A percentile compares a stretch with the other conserved stretches of the same genome.
Conservation (phyloP, 2,329 filamentous ascomycete genomes). For the Scytalidium lignicola region DNA sequence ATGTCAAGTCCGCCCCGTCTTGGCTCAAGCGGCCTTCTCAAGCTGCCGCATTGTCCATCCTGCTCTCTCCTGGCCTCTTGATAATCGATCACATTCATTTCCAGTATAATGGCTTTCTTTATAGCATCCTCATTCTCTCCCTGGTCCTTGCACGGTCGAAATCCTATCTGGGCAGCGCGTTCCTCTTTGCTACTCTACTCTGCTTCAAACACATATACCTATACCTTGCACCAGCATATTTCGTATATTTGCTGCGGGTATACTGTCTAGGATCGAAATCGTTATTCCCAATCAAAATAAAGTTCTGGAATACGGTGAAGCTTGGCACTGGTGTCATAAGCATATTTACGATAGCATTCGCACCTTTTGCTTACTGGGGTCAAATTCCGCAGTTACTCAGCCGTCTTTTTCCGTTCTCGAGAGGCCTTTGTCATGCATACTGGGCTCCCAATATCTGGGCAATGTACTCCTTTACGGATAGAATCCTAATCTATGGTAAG, state of each 20-base stretch:
- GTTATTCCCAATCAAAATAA: conserved; percentile 61
- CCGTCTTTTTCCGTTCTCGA: conserved; percentile 87
- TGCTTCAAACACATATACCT: conserved; percentile 99
- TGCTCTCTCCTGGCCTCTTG: conserved; percentile 86
- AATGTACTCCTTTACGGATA: conserved; percentile 86
- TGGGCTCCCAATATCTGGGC: conserved; percentile 99
- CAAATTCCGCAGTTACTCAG: conserved; percentile 81
- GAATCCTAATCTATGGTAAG: conserved; percentile 74
- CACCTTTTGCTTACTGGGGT: conserved; percentile 75
- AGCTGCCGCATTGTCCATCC: conserved; percentile 79
- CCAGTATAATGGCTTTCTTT: conserved; percentile 97
- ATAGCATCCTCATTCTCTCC: conserved; percentile 83
- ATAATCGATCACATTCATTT: conserved; percentile 99
- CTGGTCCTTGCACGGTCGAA: conserved; percentile 74
- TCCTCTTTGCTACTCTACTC: conserved; percentile 77
- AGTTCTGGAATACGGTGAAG: conserved; percentile 75
- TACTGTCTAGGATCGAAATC: conserved; percentile 82
- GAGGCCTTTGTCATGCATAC: conserved; percentile 93
- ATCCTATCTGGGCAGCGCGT: conserved; percentile 70
- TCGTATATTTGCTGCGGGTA: conserved; percentile 81
- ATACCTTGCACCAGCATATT: conserved; percentile 93
- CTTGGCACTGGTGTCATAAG: conserved; percentile 67
- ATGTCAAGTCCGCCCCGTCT: conserved; percentile 64
- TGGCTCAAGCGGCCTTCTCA: conserved; percentile 71
- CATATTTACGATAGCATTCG: conserved; percentile 78